Evolutionary conservation across 768 basidiomycete species (phyloP).

Genomic region (Lactarius vividus): DNA sequence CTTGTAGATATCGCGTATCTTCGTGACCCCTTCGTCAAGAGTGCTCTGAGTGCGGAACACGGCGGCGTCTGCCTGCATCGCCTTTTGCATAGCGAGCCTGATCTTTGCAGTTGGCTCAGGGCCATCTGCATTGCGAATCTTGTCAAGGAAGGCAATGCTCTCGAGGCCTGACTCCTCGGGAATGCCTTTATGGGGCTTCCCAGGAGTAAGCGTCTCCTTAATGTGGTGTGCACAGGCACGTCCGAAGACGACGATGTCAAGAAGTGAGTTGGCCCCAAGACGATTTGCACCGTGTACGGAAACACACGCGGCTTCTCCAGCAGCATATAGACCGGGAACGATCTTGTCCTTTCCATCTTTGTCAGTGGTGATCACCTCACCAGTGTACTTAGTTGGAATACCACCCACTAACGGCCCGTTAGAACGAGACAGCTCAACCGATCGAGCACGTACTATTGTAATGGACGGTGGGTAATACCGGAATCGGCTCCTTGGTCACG

Average conservation of each 20-base stretch:
- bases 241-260: slow-evolving; percentile 99
- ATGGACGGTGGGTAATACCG: slow-evolving; percentile 96
- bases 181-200: slow-evolving; percentile 87
- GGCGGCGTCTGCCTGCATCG: slow-evolving; percentile 97
- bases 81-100: slow-evolving; percentile 96
- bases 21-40: slow-evolving; percentile 89
- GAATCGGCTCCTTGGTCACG: slow-evolving; percentile 99
- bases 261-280: slow-evolving; percentile 96
- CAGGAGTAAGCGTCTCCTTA: slow-evolving; percentile 83
- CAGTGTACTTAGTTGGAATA: slow-evolving; percentile 98
- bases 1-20: slow-evolving; percentile 82
- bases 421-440: slow-evolving; percentile 13
- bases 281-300: slow-evolving; percentile 99
- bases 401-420: slow-evolving; percentile 76
- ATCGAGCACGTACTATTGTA: slow-evolving; percentile 79
- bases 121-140: slow-evolving; percentile 80
- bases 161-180: slow-evolving; percentile 81
- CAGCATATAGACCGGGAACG: slow-evolving; percentile 96
- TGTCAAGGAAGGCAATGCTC: slow-evolving; percentile 85
- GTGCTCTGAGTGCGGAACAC: slow-evolving; percentile 94
- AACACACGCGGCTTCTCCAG: slow-evolving; percentile 97
- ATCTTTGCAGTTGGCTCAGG: slow-evolving; percentile 85
- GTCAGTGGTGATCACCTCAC: slow-evolving; percentile 90
- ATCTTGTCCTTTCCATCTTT: slow-evolving; percentile 88
- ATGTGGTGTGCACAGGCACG: slow-evolving; percentile 99